Percentiles rank a stretch among this genome's conserved stretches.
These are phyloP conservation scores for Pythium phragmiticola DNA, from an alignment of 352 stramenopile species.

Conservation along the genomic window DNA sequence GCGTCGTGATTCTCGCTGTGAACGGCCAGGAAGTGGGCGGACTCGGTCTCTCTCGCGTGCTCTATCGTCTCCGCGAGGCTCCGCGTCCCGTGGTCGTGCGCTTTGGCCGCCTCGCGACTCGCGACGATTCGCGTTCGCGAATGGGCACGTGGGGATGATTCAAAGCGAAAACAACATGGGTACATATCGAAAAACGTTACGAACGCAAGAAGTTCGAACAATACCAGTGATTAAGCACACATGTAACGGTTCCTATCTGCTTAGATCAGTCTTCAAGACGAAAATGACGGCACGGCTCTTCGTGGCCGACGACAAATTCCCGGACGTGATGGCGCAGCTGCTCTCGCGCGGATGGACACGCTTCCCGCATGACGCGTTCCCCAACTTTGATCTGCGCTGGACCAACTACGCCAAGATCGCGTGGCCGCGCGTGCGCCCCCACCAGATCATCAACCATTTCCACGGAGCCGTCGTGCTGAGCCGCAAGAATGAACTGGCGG, in stretches of 20 bases:
- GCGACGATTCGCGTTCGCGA: conserved; percentile 32
- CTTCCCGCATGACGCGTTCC: conserved; percentile 57
- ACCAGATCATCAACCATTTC: conserved; percentile 70
- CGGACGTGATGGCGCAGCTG: conserved; percentile 43
- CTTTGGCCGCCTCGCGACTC: conserved; percentile 57
- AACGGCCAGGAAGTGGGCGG: conserved; percentile 78
- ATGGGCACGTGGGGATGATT: conserved; percentile 43
- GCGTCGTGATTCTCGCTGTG: conserved; percentile 78
- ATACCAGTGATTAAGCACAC: not conserved
- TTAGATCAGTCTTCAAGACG: not conserved
- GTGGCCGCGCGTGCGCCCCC: conserved; percentile 41
- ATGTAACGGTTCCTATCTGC: not conserved
- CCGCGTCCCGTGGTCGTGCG: conserved; percentile 79
- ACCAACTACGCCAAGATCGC: conserved; percentile 68
- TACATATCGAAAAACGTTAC: not conserved
- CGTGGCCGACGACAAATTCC: conserved; percentile 60
- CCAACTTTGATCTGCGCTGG: conserved; percentile 60
- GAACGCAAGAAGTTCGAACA: conserved; percentile 8
- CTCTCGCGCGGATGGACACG: conserved; percentile 42
- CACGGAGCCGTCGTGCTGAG: conserved; percentile 60
- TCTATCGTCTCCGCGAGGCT: conserved; percentile 76
- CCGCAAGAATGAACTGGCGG: conserved; percentile 55
- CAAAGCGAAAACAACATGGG: not conserved
- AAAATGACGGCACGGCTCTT: conserved; percentile 32
- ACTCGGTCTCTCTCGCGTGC: conserved; percentile 64